phyloP scores from a whole-genome alignment of 2,329 filamentous ascomycete genomes.

The Arthrobotrys conoides region DNA sequence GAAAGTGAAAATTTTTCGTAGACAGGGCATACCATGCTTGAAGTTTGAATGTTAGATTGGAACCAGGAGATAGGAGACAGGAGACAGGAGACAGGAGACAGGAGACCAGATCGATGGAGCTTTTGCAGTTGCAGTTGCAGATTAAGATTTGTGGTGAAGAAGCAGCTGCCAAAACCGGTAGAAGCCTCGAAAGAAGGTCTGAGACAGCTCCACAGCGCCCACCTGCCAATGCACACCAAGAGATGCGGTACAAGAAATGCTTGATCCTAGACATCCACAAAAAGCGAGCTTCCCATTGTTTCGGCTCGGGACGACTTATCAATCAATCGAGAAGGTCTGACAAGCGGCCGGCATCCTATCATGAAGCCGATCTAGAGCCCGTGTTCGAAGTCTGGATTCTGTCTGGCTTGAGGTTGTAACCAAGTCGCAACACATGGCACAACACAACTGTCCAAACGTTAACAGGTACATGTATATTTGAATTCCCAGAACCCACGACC shows the following conservation, averaged over 20 bases:
- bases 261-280: slow-evolving; percentile 11
- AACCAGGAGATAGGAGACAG: neutral
- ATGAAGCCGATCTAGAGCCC: slow-evolving; percentile 8
- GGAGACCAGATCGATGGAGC: neutral
- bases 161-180: slow-evolving; percentile 31
- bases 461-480: neutral
- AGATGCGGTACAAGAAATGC: slow-evolving; percentile 3
- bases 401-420: neutral
- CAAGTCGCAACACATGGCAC: slow-evolving; percentile 9
- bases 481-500: slow-evolving; percentile 6
- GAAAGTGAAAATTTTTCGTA: slow-evolving; percentile 3
- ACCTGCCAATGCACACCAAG: slow-evolving; percentile 24
- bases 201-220: neutral
- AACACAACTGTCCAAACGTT: neutral
- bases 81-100: no score
- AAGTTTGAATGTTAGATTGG: neutral
- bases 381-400: neutral
- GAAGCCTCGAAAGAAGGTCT: neutral
- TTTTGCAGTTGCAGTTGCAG: neutral
- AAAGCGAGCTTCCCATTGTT: slow-evolving; percentile 21
- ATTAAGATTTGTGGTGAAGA: slow-evolving; percentile 18
- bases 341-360: slow-evolving; percentile 5
- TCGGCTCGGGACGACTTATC: slow-evolving; percentile 30
- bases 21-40: slow-evolving; percentile 7
- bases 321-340: slow-evolving; percentile 30